These are phyloP conservation scores for Calonectria crousiana DNA, from an alignment of 2,329 filamentous ascomycete genomes.

Conservation along the genomic window DNA sequence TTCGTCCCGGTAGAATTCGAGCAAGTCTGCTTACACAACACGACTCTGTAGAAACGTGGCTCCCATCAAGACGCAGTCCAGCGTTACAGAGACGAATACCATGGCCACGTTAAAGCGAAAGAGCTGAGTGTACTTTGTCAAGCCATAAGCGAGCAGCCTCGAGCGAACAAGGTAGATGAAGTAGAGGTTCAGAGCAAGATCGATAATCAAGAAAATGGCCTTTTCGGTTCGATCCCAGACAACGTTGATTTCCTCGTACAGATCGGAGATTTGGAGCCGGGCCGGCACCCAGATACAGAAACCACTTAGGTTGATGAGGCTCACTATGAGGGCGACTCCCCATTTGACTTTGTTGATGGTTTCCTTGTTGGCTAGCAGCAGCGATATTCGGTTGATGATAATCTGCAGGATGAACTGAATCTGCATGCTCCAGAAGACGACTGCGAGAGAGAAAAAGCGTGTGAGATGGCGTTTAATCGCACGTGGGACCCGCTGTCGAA, in stretches of 20 bases:
- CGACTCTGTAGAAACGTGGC: constrained; percentile 32
- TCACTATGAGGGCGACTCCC: constrained; percentile 23
- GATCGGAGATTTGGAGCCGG: constrained; percentile 24
- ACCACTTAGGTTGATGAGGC: constrained; percentile 31
- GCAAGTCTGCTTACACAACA: constrained; percentile 23
- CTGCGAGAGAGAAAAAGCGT: neutral
- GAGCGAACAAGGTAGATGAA: constrained; percentile 34
- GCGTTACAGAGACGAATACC: constrained; percentile 27
- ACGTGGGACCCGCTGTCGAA: neutral
- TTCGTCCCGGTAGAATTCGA: neutral
- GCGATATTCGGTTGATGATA: constrained; percentile 35
- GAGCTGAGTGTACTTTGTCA: constrained; percentile 29
- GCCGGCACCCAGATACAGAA: constrained; percentile 36
- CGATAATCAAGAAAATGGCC: constrained; percentile 28
- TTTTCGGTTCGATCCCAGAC: constrained; percentile 37
- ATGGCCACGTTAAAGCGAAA: constrained; percentile 32
- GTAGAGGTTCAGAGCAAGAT: constrained; percentile 31
- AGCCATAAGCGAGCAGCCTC: constrained; percentile 21
- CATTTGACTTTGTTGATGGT: constrained; percentile 29
- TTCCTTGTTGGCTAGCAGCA: constrained; percentile 24
- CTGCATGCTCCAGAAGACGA: constrained; percentile 34
- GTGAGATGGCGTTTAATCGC: neutral
- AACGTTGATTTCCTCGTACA: constrained; percentile 33
- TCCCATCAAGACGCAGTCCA: constrained; percentile 34
- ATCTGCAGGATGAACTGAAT: constrained; percentile 35